phyloP scores from a whole-genome alignment of 345 rosid genomes.

The Murraya paniculata region DNA sequence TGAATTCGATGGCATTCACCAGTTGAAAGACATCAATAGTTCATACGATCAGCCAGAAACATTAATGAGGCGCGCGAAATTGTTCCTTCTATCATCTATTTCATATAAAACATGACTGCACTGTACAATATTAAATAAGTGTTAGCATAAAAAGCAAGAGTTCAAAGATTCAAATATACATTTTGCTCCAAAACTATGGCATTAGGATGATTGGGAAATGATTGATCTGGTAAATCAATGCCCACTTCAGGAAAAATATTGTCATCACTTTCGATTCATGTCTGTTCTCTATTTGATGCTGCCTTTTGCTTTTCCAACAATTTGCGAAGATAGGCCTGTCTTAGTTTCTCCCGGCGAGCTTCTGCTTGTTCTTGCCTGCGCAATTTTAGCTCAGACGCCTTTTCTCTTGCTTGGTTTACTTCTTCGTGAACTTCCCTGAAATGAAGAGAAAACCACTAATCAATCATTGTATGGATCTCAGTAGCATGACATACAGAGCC shows the following conservation, averaged over 20 bases:
- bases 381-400: constrained; percentile 59
- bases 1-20: background rate
- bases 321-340: constrained; percentile 80
- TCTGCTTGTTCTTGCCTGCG: constrained; percentile 75
- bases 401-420: constrained; percentile 82
- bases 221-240: background rate
- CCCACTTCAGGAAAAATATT: background rate
- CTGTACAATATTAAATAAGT: background rate
- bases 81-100: background rate
- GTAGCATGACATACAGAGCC: background rate
- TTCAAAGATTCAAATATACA: background rate
- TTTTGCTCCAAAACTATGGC: background rate
- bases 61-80: background rate
- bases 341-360: constrained; percentile 73
- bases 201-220: background rate
- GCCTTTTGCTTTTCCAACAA: constrained; percentile 84
- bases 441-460: background rate
- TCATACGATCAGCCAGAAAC: background rate
- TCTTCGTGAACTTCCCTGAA: constrained; percentile 89
- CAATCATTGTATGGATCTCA: background rate
- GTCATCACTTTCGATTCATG: constrained; percentile 1
- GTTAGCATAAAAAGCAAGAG: background rate
- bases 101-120: background rate
- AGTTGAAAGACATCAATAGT: background rate
- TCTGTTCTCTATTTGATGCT: constrained; percentile 25